These are phyloP conservation scores for Panicum hallii DNA, from an alignment of 202 grass and related monocot species.

Conservation along the genomic window DNA sequence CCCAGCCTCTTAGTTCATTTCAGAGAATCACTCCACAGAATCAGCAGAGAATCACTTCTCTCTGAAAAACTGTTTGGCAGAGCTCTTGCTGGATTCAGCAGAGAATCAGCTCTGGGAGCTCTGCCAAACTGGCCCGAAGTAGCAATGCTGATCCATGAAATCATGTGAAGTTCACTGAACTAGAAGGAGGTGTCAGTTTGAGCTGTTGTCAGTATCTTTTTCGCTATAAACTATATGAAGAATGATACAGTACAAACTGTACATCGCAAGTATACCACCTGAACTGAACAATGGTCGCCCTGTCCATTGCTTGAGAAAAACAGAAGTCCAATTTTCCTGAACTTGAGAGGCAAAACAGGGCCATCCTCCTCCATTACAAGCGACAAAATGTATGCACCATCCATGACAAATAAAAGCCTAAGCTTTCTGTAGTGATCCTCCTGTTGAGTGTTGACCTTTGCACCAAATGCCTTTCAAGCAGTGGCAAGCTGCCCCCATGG, in stretches of 20 bases:
- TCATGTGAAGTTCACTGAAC: slow-evolving; percentile 22
- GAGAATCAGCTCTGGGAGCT: too few relatives aligned
- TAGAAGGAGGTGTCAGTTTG: not conserved
- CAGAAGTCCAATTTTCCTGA: not conserved
- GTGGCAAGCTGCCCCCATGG: slow-evolving; percentile 36
- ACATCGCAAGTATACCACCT: not conserved
- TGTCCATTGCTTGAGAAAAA: not conserved
- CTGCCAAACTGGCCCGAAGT: too few relatives aligned
- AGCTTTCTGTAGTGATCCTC: slow-evolving; percentile 13
- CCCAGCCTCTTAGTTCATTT: too few relatives aligned
- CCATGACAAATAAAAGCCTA: not conserved
- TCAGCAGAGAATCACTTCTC: too few relatives aligned
- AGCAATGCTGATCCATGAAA: slow-evolving; percentile 17
- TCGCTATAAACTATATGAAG: not conserved
- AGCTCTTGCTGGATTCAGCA: too few relatives aligned
- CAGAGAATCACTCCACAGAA: too few relatives aligned
- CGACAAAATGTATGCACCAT: slow-evolving; percentile 11
- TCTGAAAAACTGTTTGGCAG: too few relatives aligned
- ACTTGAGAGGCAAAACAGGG: not conserved
- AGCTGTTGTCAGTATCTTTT: slow-evolving; percentile 29
- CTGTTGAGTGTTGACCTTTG: slow-evolving; percentile 32
- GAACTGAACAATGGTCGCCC: not conserved
- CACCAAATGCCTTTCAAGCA: slow-evolving; percentile 33
- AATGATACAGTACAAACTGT: not conserved
- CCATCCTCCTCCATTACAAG: slow-evolving; percentile 27